Conservation (phyloP, 2,329 filamentous ascomycete genomes). For the Fusarium equiseti region DNA sequence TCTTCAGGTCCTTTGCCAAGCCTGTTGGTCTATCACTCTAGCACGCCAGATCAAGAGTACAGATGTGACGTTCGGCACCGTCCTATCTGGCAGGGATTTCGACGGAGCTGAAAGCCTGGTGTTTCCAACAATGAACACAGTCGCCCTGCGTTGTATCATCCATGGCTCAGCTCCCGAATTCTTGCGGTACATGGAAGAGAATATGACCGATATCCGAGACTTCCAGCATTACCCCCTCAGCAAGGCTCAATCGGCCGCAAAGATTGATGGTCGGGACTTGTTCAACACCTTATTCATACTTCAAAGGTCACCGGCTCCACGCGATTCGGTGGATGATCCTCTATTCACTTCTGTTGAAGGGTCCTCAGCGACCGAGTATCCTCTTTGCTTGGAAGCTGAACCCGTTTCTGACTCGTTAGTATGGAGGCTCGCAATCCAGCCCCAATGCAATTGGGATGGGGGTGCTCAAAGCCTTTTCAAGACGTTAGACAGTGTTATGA, state of each 20-base stretch:
- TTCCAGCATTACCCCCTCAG: constrained; percentile 84
- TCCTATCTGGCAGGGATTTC: constrained; percentile 86
- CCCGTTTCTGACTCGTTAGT: constrained; percentile 64
- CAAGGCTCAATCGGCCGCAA: constrained; percentile 66
- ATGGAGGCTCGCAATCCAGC: constrained; percentile 80
- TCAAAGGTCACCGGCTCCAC: constrained; percentile 55
- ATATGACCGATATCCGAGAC: constrained; percentile 72
- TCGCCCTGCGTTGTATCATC: constrained; percentile 78
- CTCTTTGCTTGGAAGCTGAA: constrained; percentile 86
- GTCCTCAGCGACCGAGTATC: constrained; percentile 80
- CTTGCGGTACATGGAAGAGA: constrained; percentile 79
- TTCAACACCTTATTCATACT: constrained; percentile 71
- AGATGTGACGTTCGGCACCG: constrained; percentile 84
- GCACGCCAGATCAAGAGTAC: constrained; percentile 72
- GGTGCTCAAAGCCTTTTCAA: constrained; percentile 66
- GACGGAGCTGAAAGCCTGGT: constrained; percentile 74
- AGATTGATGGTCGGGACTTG: constrained; percentile 53
- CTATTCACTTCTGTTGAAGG: constrained; percentile 75
- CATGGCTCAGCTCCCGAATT: constrained; percentile 75
- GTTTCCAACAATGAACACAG: constrained; percentile 94
- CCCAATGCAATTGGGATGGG: constrained; percentile 60
- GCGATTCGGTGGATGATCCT: background rate
- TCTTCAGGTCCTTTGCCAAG: constrained; percentile 80
- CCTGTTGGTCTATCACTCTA: constrained; percentile 79
- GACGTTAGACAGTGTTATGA: constrained; percentile 70